A percentile compares a stretch with the other conserved stretches of the same genome.
Conservation (phyloP, 169 alveolate species). For the Theileria annulata region DNA sequence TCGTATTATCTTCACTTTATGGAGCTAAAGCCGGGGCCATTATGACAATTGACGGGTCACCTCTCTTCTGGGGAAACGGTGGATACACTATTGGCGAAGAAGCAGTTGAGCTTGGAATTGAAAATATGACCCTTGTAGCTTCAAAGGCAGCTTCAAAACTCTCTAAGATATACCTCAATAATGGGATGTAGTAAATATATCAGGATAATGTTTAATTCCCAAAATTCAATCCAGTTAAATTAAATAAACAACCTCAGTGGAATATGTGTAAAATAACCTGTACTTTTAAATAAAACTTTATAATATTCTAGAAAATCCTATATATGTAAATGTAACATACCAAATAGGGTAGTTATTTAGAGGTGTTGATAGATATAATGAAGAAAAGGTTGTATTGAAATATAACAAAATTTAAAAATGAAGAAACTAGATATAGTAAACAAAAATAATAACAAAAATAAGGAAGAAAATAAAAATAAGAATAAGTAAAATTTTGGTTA, state of each 20-base stretch:
- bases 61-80: background rate
- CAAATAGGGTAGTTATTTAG: background rate
- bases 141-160: background rate
- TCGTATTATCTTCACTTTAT: background rate
- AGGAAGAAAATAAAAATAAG: background rate
- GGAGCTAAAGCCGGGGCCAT: slow-evolving; percentile 9
- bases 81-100: background rate
- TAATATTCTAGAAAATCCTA: too few species aligned
- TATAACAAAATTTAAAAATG: too few species aligned
- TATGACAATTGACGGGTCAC: background rate
- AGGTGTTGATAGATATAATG: background rate
- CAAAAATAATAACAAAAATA: too few species aligned
- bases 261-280: background rate
- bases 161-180: background rate
- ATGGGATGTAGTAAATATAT: background rate
- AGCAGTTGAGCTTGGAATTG: background rate
- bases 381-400: background rate
- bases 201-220: too few species aligned
- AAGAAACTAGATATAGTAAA: background rate
- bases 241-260: background rate
- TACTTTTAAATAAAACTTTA: background rate
- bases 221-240: too few species aligned
- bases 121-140: background rate
- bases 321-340: background rate
- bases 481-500: background rate